Evolutionary conservation across 2,329 filamentous ascomycete genomes (phyloP).

Genomic region (Cladophialophora immunda): DNA sequence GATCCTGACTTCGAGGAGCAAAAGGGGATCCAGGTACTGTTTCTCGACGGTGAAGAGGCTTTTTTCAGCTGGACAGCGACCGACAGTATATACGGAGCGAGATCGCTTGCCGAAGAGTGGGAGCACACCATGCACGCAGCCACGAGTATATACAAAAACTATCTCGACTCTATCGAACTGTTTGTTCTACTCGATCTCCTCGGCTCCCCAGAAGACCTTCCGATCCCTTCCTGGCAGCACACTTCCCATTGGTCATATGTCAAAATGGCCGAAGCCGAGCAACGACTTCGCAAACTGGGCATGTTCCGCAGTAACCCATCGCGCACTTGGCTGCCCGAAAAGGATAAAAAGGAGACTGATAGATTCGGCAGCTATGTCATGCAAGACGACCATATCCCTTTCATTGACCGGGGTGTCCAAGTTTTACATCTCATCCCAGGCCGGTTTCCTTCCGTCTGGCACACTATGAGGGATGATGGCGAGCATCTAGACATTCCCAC

Average conservation of each 20-base stretch:
- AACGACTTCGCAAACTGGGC: slow-evolving; percentile 72
- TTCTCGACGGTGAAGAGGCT: slow-evolving; percentile 94
- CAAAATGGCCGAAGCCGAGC: slow-evolving; percentile 76
- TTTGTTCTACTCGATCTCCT: slow-evolving; percentile 93
- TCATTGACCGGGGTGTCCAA: slow-evolving; percentile 84
- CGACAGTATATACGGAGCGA: slow-evolving; percentile 88
- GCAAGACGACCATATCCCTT: slow-evolving; percentile 90
- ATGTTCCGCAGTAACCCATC: slow-evolving; percentile 69
- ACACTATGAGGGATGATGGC: slow-evolving; percentile 82
- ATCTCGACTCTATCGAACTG: slow-evolving; percentile 80
- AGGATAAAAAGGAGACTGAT: slow-evolving; percentile 46
- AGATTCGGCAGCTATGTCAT: slow-evolving; percentile 64
- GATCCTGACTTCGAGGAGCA: slow-evolving; percentile 71
- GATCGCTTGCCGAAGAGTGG: slow-evolving; percentile 84
- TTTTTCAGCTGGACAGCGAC: slow-evolving; percentile 80
- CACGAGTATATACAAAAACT: slow-evolving; percentile 76
- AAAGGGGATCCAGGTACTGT: slow-evolving; percentile 84
- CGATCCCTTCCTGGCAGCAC: slow-evolving; percentile 84
- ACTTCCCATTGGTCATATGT: slow-evolving; percentile 94
- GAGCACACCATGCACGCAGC: slow-evolving; percentile 73
- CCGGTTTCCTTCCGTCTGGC: slow-evolving; percentile 87
- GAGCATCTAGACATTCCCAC: slow-evolving; percentile 82
- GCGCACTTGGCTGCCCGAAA: slow-evolving; percentile 43
- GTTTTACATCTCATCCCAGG: slow-evolving; percentile 87
- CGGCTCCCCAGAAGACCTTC: slow-evolving; percentile 69